Base-by-base conservation (phyloP, 2,329 filamentous ascomycete genomes). In the Stemphylium beticola region DNA sequence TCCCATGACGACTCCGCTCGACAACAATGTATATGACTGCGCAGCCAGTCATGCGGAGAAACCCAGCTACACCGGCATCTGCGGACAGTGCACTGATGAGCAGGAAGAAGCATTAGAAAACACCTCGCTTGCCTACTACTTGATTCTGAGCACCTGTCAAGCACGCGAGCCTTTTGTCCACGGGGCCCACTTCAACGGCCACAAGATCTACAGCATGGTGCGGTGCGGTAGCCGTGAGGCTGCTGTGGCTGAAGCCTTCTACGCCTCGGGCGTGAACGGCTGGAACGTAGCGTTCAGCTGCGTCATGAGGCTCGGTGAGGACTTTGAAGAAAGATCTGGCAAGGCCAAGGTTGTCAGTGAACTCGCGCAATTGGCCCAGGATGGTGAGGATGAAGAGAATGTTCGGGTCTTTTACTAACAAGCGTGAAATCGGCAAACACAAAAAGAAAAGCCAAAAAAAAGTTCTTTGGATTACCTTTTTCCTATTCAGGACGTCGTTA, bases 271-370 rank as follows among this genome's bases (percentile, higher is more conserved):
- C 2, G 45, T 67, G 9, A 65, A 69, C 29, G 72, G 73, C 1
- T 74, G 67, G 66, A 72, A 61, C 32, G 36, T 74, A 2, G 64
- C 58, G 0, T 75, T 74, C 31, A 68, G 66, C 17, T 75, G 72
- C 31, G 65, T 72, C 2, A 62, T 68, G 53, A 61, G 63, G 42
- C 49, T 57, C 2, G 65, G 59, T 4, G 68, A 74, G 26, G 64
- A 57, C 4, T 59, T 65, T 22, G 60, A 62, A 10, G 64, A 68
- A 6, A 53, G 56, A 11, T 34, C 33, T 37, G 63, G 62, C 1
- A 53, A 48, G 10, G 53, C 64, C 2, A 64, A 61, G 37, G 63
- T 60, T 18, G 62, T 73, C 0, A 53, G 65, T 10, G 45, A 68
- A 5, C 49, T 74, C 0, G 71, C 67, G 66, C 59, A 58, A 43